Conservation (phyloP, 441 rosid genomes). For the Populus hybrid region DNA sequence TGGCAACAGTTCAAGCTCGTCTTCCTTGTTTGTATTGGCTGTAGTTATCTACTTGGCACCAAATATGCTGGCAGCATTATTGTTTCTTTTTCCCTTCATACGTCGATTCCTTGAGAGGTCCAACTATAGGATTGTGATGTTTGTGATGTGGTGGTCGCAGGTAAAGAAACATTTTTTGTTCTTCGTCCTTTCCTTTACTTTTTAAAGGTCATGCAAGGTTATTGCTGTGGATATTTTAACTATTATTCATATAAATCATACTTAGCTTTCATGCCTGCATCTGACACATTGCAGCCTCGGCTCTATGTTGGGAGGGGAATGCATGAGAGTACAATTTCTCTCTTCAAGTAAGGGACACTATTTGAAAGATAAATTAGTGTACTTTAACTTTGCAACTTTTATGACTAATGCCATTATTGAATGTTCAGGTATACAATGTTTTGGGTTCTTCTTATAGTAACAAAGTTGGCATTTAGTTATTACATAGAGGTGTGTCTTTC, state of each 20-base stretch:
- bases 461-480: constrained; percentile 97
- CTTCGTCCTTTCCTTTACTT: background rate
- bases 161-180: constrained; percentile 32
- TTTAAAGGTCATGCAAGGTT: background rate
- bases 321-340: no score
- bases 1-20: constrained; percentile 59
- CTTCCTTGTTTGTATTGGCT: constrained; percentile 81
- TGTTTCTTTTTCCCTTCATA: constrained; percentile 85
- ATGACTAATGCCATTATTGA: constrained; percentile 22
- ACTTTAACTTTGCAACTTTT: constrained; percentile 10
- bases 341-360: no score
- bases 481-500: constrained; percentile 73
- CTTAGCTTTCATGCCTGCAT: background rate
- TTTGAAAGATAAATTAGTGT: background rate
- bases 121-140: constrained; percentile 81
- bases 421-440: constrained; percentile 84
- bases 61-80: constrained; percentile 79
- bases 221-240: background rate
- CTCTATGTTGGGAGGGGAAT: no score
- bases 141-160: constrained; percentile 99
- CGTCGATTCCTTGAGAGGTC: constrained; percentile 98
- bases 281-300: no score
- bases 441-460: constrained; percentile 82
- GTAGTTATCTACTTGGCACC: constrained; percentile 88
- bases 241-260: background rate